These are phyloP conservation scores for Chlamydomonas sphaeroides DNA, from an alignment of 139 green algal genomes.

Conservation along the genomic window DNA sequence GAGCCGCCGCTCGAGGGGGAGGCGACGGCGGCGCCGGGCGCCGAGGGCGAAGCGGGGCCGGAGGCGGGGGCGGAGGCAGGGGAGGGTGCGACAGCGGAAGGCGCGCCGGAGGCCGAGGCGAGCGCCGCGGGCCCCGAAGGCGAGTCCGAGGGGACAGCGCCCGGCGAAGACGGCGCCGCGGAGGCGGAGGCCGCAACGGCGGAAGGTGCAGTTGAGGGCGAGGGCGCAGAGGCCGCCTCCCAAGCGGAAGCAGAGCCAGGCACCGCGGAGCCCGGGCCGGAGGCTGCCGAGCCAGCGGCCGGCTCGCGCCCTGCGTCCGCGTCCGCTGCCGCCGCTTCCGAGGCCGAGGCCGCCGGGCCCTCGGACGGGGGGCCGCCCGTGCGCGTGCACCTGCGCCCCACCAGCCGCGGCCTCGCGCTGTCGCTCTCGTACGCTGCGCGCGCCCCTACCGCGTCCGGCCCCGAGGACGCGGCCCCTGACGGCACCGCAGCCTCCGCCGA, in stretches of 20 bases:
- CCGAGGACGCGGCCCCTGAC: too few species aligned
- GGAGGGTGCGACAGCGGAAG: not conserved
- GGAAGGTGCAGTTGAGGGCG: not conserved
- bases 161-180: not conserved
- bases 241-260: not conserved
- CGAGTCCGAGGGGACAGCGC: not conserved
- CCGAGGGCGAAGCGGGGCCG: not conserved
- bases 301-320: too few species aligned
- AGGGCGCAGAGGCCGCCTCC: not conserved
- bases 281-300: too few species aligned
- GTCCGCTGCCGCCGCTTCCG: not conserved
- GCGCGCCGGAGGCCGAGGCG: not conserved
- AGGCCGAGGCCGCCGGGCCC: not conserved
- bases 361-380: not conserved
- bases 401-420: slow-evolving; percentile 5
- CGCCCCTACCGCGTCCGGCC: too few species aligned
- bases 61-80: not conserved
- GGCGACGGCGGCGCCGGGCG: not conserved
- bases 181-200: not conserved
- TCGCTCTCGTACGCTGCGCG: too few species aligned
- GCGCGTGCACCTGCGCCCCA: slow-evolving; percentile 19
- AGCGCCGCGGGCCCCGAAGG: not conserved
- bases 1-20: not conserved
- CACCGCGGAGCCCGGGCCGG: not conserved
- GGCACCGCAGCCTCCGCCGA: too few species aligned